Evolutionary conservation across 257 asterid species (phyloP).

Genomic region (Nicotiana obtusifolia): DNA sequence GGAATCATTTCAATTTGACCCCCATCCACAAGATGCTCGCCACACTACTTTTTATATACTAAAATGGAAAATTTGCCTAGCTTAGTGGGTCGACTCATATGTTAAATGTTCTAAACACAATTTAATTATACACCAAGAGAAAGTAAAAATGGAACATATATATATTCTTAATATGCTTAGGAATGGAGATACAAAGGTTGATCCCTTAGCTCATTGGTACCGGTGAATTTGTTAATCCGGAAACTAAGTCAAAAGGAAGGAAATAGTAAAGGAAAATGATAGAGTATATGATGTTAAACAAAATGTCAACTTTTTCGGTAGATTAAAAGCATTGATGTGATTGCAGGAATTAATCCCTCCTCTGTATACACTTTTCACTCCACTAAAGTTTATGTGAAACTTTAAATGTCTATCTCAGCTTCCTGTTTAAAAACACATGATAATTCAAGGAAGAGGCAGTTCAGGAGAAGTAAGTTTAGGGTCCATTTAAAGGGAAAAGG

Average conservation of each 20-base stretch:
- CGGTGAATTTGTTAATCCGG: neutral
- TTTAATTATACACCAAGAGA: neutral
- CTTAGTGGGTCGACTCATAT: neutral
- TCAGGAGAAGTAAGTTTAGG: neutral
- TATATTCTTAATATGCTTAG: neutral
- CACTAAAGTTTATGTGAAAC: neutral
- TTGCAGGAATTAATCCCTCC: slow-evolving; percentile 12
- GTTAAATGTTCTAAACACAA: slow-evolving; percentile 7
- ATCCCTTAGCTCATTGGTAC: neutral
- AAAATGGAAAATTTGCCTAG: neutral
- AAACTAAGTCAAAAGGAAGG: neutral
- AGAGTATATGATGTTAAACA: slow-evolving; percentile 9
- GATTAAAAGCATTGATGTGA: slow-evolving; percentile 12
- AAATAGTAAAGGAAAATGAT: neutral
- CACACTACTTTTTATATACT: neutral
- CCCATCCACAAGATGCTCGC: slow-evolving; percentile 11
- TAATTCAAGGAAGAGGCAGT: neutral
- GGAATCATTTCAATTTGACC: slow-evolving; percentile 8
- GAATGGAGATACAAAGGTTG: neutral
- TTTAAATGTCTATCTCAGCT: slow-evolving; percentile 7
- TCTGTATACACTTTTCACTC: neutral
- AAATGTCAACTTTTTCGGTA: neutral
- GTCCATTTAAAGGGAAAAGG: neutral
- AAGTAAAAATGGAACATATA: neutral
- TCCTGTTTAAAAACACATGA: slow-evolving; percentile 1